Percentiles rank a stretch among this genome's conserved stretches.
Evolutionary conservation across 257 asterid species (phyloP).

Genomic region (Plantago ovata): DNA sequence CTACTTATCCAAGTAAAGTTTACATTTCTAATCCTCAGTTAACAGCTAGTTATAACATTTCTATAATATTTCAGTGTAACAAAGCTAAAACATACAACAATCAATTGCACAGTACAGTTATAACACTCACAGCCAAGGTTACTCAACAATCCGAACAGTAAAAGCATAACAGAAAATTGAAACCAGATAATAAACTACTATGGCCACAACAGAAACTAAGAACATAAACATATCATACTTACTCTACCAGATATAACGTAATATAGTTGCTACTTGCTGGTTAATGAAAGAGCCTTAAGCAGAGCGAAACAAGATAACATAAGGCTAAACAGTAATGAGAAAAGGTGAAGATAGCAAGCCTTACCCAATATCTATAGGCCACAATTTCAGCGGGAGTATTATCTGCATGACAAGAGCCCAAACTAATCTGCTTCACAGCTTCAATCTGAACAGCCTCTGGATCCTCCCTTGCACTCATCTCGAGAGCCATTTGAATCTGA

Average conservation of each 20-base stretch:
- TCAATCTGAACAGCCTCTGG: slow-evolving; percentile 99
- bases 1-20: background rate
- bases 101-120: background rate
- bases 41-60: too few species aligned
- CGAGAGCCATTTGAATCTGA: slow-evolving; percentile 89
- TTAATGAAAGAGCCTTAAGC: background rate
- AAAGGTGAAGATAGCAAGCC: slow-evolving; percentile 15
- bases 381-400: slow-evolving; percentile 84
- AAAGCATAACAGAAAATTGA: background rate
- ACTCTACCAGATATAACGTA: background rate
- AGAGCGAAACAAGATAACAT: background rate
- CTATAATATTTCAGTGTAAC: too few species aligned
- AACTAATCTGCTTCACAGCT: slow-evolving; percentile 97
- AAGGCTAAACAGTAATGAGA: background rate
- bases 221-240: background rate
- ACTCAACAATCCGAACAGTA: background rate
- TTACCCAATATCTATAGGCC: slow-evolving; percentile 91
- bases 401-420: slow-evolving; percentile 69
- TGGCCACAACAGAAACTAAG: background rate
- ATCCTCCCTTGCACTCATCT: slow-evolving; percentile 93
- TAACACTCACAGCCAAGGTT: background rate
- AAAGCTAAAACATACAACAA: too few species aligned
- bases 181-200: background rate
- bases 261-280: background rate
- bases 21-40: background rate